phyloP scores from a whole-genome alignment of 192 early-diverging fungal species.

The Chytriomyces hyalinus region DNA sequence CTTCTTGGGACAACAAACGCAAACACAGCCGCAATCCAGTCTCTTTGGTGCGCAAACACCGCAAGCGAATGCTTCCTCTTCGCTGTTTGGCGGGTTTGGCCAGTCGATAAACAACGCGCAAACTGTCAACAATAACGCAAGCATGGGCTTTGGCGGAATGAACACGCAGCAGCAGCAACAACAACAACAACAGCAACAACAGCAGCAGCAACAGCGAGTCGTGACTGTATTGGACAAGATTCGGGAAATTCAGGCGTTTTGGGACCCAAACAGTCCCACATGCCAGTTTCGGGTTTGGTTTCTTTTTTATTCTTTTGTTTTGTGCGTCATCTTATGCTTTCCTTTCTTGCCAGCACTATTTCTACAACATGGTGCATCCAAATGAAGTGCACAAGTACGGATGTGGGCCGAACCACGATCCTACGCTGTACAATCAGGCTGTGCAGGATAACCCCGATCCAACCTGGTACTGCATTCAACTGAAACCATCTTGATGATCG shows the following conservation, averaged over 20 bases:
- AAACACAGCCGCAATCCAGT: not conserved
- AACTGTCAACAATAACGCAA: not conserved
- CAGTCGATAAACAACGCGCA: not conserved
- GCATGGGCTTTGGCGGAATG: conserved; percentile 11
- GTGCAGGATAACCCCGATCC: conserved; percentile 86
- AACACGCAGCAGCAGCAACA: conserved; percentile 16
- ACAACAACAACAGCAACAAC: conserved; percentile 45
- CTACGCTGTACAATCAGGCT: conserved; percentile 81
- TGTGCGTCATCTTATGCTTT: not conserved
- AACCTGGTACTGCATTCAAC: conserved; percentile 65
- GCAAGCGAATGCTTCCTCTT: too few species aligned
- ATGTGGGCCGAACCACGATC: conserved; percentile 72
- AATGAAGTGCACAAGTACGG: conserved; percentile 80
- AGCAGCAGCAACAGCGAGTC: conserved; percentile 35
- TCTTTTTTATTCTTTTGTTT: not conserved
- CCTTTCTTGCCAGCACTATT: conserved; percentile 72
- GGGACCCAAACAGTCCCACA: conserved; percentile 76
- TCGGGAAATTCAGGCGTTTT: conserved; percentile 70
- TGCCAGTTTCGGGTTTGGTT: conserved; percentile 77
- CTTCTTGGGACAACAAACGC: not conserved
- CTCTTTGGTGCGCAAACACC: not conserved
- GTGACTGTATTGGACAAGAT: conserved; percentile 64
- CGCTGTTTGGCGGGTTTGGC: conserved; percentile 37
- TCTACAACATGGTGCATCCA: conserved; percentile 93
- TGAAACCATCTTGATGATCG: too few species aligned